These are phyloP conservation scores for Rutstroemia sp. DNA, from an alignment of 2,329 filamentous ascomycete species.

Conservation along the genomic window DNA sequence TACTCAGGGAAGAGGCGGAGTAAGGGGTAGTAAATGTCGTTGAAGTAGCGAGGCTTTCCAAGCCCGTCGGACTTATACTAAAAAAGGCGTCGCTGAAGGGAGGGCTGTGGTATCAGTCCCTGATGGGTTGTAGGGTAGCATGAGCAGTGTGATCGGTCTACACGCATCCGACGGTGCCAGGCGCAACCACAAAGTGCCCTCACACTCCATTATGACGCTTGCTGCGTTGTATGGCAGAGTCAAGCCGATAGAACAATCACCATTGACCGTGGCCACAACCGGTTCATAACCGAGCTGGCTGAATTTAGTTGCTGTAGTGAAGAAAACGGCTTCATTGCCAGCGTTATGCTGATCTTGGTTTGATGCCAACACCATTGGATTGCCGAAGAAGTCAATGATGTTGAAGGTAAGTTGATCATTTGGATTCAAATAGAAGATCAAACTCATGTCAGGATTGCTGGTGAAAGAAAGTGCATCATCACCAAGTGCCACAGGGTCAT, in stretches of 20 bases:
- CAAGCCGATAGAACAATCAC: conserved; percentile 12
- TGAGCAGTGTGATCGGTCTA: not conserved
- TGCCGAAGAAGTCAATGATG: conserved; percentile 9
- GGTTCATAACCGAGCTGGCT: conserved; percentile 8
- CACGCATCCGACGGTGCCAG: not conserved
- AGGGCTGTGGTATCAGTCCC: not conserved
- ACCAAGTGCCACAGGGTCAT: conserved; percentile 10
- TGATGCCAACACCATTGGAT: conserved; percentile 12
- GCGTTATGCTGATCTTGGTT: conserved; percentile 13
- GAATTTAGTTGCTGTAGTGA: conserved; percentile 10
- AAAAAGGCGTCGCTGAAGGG: conserved; percentile 4
- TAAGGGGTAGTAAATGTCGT: not conserved
- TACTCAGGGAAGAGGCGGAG: not conserved
- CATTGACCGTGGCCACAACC: conserved; percentile 10
- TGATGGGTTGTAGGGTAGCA: conserved; percentile 1
- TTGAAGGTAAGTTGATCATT: conserved; percentile 13
- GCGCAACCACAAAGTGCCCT: conserved; percentile 3
- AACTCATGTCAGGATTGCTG: conserved; percentile 1
- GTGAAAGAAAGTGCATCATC: conserved; percentile 15
- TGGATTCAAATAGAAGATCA: conserved; percentile 11
- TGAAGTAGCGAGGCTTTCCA: conserved; percentile 3
- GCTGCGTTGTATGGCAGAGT: conserved; percentile 13
- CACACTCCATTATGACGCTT: conserved; percentile 3
- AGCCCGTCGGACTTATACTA: conserved; percentile 5
- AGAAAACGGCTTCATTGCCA: conserved; percentile 15